A percentile compares a stretch with the other conserved stretches of the same genome.
These are phyloP conservation scores for Pyrrhoderma lamaoense DNA, from an alignment of 1,284 basidiomycete species.

Conservation along the genomic window DNA sequence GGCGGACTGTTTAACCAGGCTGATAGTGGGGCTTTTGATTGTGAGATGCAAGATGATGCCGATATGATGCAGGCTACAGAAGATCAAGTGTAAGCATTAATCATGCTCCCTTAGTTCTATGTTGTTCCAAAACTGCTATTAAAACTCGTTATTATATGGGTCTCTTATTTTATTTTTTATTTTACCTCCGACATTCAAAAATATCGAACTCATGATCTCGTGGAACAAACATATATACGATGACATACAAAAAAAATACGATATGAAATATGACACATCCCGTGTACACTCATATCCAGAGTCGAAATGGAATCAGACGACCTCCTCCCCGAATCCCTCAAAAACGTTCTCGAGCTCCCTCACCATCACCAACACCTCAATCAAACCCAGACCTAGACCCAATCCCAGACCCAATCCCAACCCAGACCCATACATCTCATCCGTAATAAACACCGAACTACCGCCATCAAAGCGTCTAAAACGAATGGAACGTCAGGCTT, in stretches of 20 bases:
- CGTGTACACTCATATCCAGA: slow-evolving; percentile 17
- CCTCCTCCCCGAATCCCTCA: slow-evolving; percentile 30
- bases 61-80: not conserved
- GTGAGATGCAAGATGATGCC: slow-evolving; percentile 33
- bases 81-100: no score
- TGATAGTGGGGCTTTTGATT: slow-evolving; percentile 61
- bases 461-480: slow-evolving; percentile 48
- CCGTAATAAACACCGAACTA: slow-evolving; percentile 5
- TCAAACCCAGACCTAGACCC: not conserved
- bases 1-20: slow-evolving; percentile 69
- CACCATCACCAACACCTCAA: slow-evolving; percentile 1
- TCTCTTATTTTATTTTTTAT: no score
- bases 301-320: slow-evolving; percentile 40
- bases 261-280: slow-evolving; percentile 23
- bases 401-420: slow-evolving; percentile 13
- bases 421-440: slow-evolving; percentile 1
- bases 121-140: no score
- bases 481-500: slow-evolving; percentile 43
- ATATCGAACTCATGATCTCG: no score
- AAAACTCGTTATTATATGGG: no score
- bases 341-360: slow-evolving; percentile 32
- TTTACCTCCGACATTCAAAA: no score
- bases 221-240: no score
- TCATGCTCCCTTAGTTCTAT: no score
- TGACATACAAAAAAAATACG: no score